Percentiles rank a stretch among this genome's conserved stretches.
These are phyloP conservation scores for Acrasis kona DNA, from an alignment of 78 protist genomes.

Conservation along the genomic window DNA sequence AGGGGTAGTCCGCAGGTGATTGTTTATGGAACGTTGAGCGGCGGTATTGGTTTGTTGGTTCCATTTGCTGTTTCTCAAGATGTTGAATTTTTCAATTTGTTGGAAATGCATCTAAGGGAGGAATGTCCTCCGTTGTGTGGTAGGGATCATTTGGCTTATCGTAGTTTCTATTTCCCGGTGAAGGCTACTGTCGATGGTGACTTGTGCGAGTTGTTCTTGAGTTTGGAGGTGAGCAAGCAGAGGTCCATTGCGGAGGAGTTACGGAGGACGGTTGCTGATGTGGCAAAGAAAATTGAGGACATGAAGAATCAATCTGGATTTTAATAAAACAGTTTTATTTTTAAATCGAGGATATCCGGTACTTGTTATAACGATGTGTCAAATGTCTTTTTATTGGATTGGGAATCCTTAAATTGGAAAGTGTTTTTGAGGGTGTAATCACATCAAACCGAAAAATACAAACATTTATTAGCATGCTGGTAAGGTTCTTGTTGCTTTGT, in stretches of 20 bases:
- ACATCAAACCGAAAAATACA: too few relatives aligned
- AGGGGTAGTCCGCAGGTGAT: slow-evolving; percentile 56
- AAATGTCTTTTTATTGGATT: too few relatives aligned
- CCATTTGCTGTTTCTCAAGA: slow-evolving; percentile 70
- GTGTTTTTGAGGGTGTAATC: too few relatives aligned
- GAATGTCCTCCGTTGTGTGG: slow-evolving; percentile 66
- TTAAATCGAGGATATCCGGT: too few relatives aligned
- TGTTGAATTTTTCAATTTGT: slow-evolving; percentile 62
- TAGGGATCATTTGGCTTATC: slow-evolving; percentile 79
- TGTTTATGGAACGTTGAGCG: slow-evolving; percentile 51
- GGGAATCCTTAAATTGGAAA: too few relatives aligned
- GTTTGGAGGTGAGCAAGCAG: slow-evolving; percentile 43
- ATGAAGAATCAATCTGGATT: slow-evolving; percentile 11
- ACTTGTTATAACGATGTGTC: too few relatives aligned
- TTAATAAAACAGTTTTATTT: too few relatives aligned
- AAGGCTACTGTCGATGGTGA: slow-evolving; percentile 90
- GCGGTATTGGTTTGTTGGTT: slow-evolving; percentile 56
- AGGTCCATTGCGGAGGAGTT: slow-evolving; percentile 64
- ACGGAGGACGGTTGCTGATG: slow-evolving; percentile 65
- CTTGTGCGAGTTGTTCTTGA: slow-evolving; percentile 63
- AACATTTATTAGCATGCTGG: too few relatives aligned
- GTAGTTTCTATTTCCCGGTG: slow-evolving; percentile 80
- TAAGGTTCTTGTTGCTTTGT: too few relatives aligned
- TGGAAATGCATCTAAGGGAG: slow-evolving; percentile 82
- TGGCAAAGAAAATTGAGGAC: slow-evolving; percentile 80